These are phyloP conservation scores for Friedmanniomyces simplex DNA, from an alignment of 495 filamentous ascomycete genomes.

Conservation along the genomic window DNA sequence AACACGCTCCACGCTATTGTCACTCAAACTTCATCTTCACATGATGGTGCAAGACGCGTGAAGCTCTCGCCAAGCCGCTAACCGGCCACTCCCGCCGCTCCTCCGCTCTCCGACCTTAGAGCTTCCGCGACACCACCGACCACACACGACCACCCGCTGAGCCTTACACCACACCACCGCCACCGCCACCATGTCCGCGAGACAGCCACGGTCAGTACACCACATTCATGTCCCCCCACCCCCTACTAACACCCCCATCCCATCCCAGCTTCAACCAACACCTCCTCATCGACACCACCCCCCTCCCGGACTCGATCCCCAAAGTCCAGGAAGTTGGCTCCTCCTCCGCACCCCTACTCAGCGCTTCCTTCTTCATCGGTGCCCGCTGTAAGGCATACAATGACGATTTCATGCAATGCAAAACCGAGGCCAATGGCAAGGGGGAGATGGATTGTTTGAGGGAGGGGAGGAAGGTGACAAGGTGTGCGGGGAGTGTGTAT, in stretches of 20 bases:
- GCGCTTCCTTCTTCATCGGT: conserved; percentile 95
- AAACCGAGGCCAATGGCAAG: conserved; percentile 73
- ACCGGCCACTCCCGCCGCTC: conserved; percentile 14
- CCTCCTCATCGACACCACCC: conserved; percentile 88
- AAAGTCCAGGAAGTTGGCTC: conserved; percentile 83
- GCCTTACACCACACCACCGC: neutral
- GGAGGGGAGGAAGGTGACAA: conserved; percentile 90
- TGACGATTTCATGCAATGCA: conserved; percentile 99
- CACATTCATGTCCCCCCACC: too few species aligned
- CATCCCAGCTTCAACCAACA: conserved; percentile 86
- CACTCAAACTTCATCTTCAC: too few species aligned
- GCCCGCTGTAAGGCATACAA: conserved; percentile 89
- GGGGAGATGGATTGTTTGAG: conserved; percentile 92
- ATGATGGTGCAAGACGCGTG: conserved; percentile 14
- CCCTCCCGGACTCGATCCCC: conserved; percentile 83
- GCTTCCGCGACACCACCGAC: neutral
- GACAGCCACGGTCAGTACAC: conserved; percentile 37
- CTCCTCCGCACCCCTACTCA: conserved; percentile 80
- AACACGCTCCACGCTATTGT: too few species aligned
- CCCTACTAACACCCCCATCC: conserved; percentile 12
- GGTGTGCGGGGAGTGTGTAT: conserved; percentile 88
- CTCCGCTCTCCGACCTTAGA: conserved; percentile 26
- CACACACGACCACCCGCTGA: neutral
- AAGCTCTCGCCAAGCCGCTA: conserved; percentile 20
- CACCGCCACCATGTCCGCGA: conserved; percentile 28